phyloP scores from a whole-genome alignment of 306 rosid genomes.

The Acmispon strigosus region DNA sequence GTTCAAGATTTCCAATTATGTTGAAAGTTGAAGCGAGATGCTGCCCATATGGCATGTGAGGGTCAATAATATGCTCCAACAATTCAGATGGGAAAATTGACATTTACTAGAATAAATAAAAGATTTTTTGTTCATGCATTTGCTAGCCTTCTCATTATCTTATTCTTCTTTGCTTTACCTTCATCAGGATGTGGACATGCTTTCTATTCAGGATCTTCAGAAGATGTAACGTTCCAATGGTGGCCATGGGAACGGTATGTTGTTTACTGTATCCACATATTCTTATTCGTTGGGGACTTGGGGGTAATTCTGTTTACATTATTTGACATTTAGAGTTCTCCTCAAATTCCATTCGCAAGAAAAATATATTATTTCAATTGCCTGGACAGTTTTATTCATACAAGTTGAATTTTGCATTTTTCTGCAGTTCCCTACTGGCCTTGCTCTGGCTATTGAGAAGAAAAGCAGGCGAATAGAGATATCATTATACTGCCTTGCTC shows the following conservation, averaged over 20 bases:
- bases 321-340: neutral
- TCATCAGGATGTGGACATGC: slow-evolving; percentile 93
- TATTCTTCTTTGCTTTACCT: slow-evolving; percentile 7
- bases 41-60: neutral
- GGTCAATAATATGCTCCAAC: neutral
- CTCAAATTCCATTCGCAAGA: neutral
- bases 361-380: neutral
- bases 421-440: slow-evolving; percentile 77
- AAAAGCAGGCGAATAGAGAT: slow-evolving; percentile 89
- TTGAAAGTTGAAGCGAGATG: neutral
- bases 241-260: slow-evolving; percentile 78
- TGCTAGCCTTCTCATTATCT: neutral
- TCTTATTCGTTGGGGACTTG: neutral
- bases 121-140: neutral
- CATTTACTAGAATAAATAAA: neutral
- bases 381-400: neutral
- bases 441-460: slow-evolving; percentile 34
- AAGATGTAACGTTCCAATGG: slow-evolving; percentile 77
- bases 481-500: slow-evolving; percentile 82
- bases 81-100: neutral
- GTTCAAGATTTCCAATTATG: neutral
- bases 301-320: neutral
- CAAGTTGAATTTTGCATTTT: slow-evolving; percentile 12
- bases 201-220: slow-evolving; percentile 54
- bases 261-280: neutral